Base-by-base conservation (phyloP, 441 rosid genomes). In the Dalechampia spathulata region DNA sequence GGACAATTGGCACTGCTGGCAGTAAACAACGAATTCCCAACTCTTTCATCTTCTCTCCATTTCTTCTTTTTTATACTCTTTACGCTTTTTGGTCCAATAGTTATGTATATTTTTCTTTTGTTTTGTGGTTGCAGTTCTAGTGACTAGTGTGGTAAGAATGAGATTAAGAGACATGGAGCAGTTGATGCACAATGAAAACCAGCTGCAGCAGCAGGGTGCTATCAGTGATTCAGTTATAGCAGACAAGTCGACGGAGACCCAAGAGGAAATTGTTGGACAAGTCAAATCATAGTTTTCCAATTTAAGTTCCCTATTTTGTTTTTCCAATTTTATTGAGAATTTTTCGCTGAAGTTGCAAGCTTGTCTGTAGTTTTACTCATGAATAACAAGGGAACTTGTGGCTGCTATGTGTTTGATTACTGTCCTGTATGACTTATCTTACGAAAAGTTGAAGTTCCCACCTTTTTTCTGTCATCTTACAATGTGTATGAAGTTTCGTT, bases 1-100 rank as follows among this genome's bases (percentile, higher is more conserved):
- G 97, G 97, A 84, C 97, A 43, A 32, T 89, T 44, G 97, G 92
- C 63, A 89, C 97, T 27, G 95, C 97, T 34, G 95, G 88, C 32
- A 76, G 94, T 87, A 64, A 0, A n/a, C 27, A 50, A 25, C 16
- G 5, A 52, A 21, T 51, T n/a, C n/a, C n/a, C n/a, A n/a, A n/a
- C n/a, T n/a, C n/a, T n/a, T 43, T 25, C 32, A 32, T 49, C 6
- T 3, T 25, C 32, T 15, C 20, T 17, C 6, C 5, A 28, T 7
- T 10, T 41, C 19, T n/a, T 36, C 11, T n/a, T 7, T 32, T 20
- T 43, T 30, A 1, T 0, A 20, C 9, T 30, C 10, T 12, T 16
- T 27, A 7, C 20, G 6, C 5, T 41, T 5, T 17, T 5, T 19
- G 13, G 3, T 2, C 43, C 0, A 2, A 16, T 0, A 17, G 4